Evolutionary conservation across 768 basidiomycete genomes (phyloP).

Genomic region (Suillus variegatus): DNA sequence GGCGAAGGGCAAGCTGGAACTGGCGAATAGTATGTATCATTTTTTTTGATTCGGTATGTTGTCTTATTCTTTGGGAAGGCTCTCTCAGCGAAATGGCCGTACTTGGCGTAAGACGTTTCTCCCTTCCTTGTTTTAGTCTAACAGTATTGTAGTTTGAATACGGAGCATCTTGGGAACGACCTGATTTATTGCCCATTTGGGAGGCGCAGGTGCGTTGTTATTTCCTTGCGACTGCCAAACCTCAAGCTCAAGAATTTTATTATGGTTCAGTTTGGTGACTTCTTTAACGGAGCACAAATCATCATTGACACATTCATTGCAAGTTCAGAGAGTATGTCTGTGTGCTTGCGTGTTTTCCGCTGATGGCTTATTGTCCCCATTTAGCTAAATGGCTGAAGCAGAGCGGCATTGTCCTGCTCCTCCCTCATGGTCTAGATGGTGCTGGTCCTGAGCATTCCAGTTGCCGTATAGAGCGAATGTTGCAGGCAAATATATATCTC

Average conservation of each 20-base stretch:
- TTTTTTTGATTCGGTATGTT: background rate
- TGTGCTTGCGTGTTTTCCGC: background rate
- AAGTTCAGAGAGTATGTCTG: constrained; percentile 75
- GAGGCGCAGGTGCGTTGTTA: constrained; percentile 71
- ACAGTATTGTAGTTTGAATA: constrained; percentile 72
- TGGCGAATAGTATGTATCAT: constrained; percentile 77
- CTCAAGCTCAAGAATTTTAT: background rate
- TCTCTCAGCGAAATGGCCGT: constrained; percentile 90
- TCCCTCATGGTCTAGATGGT: constrained; percentile 91
- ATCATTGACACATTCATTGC: constrained; percentile 89
- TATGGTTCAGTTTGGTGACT: constrained; percentile 75
- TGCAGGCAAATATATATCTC: constrained; percentile 61
- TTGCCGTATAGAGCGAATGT: constrained; percentile 82
- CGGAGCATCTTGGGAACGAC: constrained; percentile 87
- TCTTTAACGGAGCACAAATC: constrained; percentile 87
- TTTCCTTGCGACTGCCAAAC: background rate
- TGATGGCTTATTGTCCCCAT: no score
- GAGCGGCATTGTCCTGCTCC: constrained; percentile 81
- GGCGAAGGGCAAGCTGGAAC: constrained; percentile 68
- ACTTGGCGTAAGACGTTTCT: constrained; percentile 61
- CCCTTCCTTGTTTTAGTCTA: background rate
- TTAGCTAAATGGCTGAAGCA: constrained; percentile 93
- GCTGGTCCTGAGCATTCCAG: constrained; percentile 95
- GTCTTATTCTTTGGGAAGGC: constrained; percentile 43
- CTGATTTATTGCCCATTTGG: constrained; percentile 83